phyloP scores from a whole-genome alignment of 345 rosid species.

The Eucalyptus sp. region DNA sequence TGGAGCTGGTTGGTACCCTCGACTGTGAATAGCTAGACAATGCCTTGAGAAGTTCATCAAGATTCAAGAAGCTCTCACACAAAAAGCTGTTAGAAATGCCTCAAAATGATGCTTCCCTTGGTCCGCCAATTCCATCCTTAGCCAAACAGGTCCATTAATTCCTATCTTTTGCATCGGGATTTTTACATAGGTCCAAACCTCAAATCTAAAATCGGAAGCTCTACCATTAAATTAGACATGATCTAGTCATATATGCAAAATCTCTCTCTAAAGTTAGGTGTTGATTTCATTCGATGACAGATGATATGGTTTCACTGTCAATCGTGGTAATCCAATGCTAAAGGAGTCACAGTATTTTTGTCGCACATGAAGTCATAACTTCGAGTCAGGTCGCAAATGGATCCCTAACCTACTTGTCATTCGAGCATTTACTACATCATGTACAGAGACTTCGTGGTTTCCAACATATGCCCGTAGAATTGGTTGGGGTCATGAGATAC shows the following conservation, averaged over 20 bases:
- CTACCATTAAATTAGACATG: neutral
- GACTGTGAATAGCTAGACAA: neutral
- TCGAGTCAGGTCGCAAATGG: neutral
- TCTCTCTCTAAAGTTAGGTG: neutral
- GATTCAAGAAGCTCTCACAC: neutral
- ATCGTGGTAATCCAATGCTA: neutral
- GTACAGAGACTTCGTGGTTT: neutral
- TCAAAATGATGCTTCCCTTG: neutral
- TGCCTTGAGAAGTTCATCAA: neutral
- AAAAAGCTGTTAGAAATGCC: neutral
- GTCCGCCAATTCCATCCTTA: neutral
- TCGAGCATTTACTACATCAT: neutral
- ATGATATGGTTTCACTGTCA: neutral
- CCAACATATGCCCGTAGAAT: neutral
- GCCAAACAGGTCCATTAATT: neutral
- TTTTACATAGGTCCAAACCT: neutral
- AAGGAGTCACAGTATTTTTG: neutral
- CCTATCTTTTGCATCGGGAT: neutral
- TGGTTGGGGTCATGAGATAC: neutral
- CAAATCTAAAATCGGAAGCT: too few relatives aligned
- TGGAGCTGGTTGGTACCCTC: neutral
- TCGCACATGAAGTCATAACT: neutral
- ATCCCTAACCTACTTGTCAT: neutral
- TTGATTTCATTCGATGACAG: neutral
- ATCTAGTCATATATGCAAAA: neutral